Conservation (phyloP, 768 basidiomycete species). For the Mycena albidolilacea region DNA sequence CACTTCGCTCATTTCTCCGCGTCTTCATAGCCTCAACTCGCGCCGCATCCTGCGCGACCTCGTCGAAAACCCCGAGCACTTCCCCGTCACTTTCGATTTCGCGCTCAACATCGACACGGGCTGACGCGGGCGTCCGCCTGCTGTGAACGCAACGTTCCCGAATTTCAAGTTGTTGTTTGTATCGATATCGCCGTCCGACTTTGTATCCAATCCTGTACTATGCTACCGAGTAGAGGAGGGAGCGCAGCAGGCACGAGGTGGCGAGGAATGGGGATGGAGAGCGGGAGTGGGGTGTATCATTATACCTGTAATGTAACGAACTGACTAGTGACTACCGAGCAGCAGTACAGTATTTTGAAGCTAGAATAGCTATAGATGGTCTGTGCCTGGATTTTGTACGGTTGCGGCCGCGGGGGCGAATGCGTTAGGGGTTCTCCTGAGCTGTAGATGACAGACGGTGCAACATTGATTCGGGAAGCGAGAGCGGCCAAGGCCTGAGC, state of each 20-base stretch:
- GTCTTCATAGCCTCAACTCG: slow-evolving; percentile 35
- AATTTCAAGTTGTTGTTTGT: slow-evolving; percentile 2
- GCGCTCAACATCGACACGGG: slow-evolving; percentile 33
- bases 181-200: slow-evolving; percentile 23
- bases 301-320: slow-evolving; percentile 20
- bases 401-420: neutral
- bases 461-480: neutral
- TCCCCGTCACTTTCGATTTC: slow-evolving; percentile 38
- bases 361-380: neutral
- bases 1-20: neutral
- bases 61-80: slow-evolving; percentile 39
- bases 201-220: slow-evolving; percentile 25
- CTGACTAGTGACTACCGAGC: neutral
- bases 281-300: slow-evolving; percentile 8
- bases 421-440: too few relatives aligned
- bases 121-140: neutral
- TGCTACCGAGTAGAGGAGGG: slow-evolving; percentile 7
- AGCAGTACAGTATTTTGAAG: slow-evolving; percentile 6
- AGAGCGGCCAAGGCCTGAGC: neutral
- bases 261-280: neutral
- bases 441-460: neutral
- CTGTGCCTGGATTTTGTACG: neutral
- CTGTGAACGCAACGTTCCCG: neutral
- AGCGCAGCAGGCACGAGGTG: neutral
- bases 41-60: slow-evolving; percentile 39